phyloP scores from a whole-genome alignment of 176 grass and related monocot species.

The Pontederia crassipes region DNA sequence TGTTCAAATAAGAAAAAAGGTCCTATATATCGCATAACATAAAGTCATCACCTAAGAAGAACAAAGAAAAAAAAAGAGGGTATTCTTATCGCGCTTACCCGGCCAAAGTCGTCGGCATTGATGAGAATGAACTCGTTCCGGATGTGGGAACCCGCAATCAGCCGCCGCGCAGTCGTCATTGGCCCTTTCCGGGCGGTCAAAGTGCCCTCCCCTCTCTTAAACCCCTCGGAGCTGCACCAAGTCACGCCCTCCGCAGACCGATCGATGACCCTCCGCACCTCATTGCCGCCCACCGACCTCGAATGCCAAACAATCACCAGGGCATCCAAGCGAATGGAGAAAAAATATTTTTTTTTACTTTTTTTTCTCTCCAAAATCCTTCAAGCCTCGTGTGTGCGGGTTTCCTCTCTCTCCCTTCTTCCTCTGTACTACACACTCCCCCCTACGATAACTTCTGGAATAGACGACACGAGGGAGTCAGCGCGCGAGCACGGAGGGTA shows the following conservation, averaged over 20 bases:
- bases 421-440: no score
- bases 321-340: background rate
- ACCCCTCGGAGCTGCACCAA: background rate
- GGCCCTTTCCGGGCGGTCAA: background rate
- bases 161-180: slow-evolving; percentile 31
- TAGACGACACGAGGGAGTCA: background rate
- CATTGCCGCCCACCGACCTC: background rate
- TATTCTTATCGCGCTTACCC: slow-evolving; percentile 15
- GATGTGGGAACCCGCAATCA: slow-evolving; percentile 31
- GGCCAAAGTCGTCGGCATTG: slow-evolving; percentile 36
- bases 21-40: background rate
- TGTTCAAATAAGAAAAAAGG: background rate
- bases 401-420: background rate
- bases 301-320: background rate
- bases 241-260: background rate
- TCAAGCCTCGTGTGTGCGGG: background rate
- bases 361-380: background rate
- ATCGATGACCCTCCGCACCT: background rate
- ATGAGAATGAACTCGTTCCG: slow-evolving; percentile 37
- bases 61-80: background rate
- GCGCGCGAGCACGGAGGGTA: background rate
- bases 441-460: slow-evolving; percentile 2
- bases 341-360: background rate
- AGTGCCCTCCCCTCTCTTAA: background rate
- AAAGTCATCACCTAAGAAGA: background rate